phyloP scores from a whole-genome alignment of 208 protist genomes.

The Wallacemonas sp. region DNA sequence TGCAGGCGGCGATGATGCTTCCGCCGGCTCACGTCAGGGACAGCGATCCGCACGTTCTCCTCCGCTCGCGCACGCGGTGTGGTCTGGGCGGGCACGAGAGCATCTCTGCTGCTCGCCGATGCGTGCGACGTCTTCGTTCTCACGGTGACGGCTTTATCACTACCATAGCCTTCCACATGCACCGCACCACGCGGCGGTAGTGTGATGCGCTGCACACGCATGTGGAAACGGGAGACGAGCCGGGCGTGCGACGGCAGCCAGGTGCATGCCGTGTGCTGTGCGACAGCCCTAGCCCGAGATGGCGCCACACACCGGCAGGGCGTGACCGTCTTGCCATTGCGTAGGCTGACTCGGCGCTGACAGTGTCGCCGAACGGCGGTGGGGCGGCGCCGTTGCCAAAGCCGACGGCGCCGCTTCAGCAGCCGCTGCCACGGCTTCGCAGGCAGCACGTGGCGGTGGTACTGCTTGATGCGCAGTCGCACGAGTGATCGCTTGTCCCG shows the following conservation, averaged over 20 bases:
- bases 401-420: constrained; percentile 36
- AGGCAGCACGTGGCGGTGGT: constrained; percentile 36
- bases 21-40: constrained; percentile 14
- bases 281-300: not conserved
- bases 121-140: too few species aligned
- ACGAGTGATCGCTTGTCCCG: not conserved
- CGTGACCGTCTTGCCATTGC: constrained; percentile 14
- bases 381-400: constrained; percentile 37
- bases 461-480: constrained; percentile 22
- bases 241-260: constrained; percentile 65
- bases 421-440: constrained; percentile 39
- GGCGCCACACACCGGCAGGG: constrained; percentile 27
- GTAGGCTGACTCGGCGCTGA: constrained; percentile 19
- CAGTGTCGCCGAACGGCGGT: constrained; percentile 13
- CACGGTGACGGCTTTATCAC: too few species aligned
- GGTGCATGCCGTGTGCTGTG: constrained; percentile 11
- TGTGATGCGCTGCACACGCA: not conserved
- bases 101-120: constrained; percentile 6
- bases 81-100: not conserved
- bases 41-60: constrained; percentile 19
- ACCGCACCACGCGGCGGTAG: too few species aligned
- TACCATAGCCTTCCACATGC: too few species aligned
- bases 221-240: constrained; percentile 43
- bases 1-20: constrained; percentile 71
- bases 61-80: not conserved